Base-by-base conservation (phyloP, 2,329 filamentous ascomycete species). In the Leptographium galeiforme region DNA sequence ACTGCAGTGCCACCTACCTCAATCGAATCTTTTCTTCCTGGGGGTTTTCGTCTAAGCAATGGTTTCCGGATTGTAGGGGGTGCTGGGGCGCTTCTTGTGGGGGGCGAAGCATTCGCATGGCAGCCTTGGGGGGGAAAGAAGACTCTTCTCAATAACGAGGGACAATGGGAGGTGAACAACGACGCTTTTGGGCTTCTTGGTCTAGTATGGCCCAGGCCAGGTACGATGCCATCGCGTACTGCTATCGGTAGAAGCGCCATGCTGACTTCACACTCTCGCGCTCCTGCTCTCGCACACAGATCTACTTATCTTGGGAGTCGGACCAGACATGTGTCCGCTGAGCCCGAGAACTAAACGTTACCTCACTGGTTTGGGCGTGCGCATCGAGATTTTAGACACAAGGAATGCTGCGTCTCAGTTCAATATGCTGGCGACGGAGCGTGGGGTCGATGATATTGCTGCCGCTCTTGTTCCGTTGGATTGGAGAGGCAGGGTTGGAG, bases 371-470 rank as follows among this genome's bases (percentile, higher is more conserved):
- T 68, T 97, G 44, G 93, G 93, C 0, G 86, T 97, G 60, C 76
- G 88, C 54, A 75, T 97, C 6, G 93, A 98, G 63, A 77, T 96
- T 4, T 78, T 91, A 63, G 93, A 97, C 69, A 97, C 93, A 36
- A 76, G 89, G 58, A 97, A 97, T 68, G 93, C 93, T 10, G 88
- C 91, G 1, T 85, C 90, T 38, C 89, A 96, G 66, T 98, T 93
- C 68, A 98, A 98, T 65, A 66, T 98, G 62, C 71, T 98, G 53
- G 91, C 89, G n/a, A 97, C 89, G 18, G 93, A 98, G 71, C 75
- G 93, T 51, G 91, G 93, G 1, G 82, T 93, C 7, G 76, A 81
- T 19, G 85, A 91, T 62, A 82, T 97, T 57, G 91, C 89, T 33
- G 91, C 89, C 2, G 91, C 89, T 11, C 66, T 98, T 68, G 79